A percentile compares a stretch with the other conserved stretches of the same genome.
Conservation (phyloP, 2,329 filamentous ascomycete species). For the Paraphoma sp. region DNA sequence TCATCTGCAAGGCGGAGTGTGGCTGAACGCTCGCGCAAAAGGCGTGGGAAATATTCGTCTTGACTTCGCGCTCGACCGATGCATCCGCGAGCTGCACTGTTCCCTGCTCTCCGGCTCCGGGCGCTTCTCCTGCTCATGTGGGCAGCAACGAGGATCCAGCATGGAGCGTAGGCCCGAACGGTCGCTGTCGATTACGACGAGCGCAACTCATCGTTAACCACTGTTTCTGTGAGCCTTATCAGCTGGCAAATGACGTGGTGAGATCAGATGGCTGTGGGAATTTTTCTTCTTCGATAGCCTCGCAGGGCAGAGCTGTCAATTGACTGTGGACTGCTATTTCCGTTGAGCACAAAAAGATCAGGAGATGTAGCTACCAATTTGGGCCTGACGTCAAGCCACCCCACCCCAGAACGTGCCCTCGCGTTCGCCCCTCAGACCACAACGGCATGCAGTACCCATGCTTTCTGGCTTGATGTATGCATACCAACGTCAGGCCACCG, state of each 20-base stretch:
- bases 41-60: slow-evolving; percentile 10
- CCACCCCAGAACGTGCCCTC: slow-evolving; percentile 4
- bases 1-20: slow-evolving; percentile 14
- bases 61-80: slow-evolving; percentile 31
- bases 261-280: background rate
- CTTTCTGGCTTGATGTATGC: slow-evolving; percentile 5
- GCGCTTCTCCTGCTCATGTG: slow-evolving; percentile 13
- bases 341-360: slow-evolving; percentile 23
- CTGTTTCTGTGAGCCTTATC: background rate
- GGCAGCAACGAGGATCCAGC: slow-evolving; percentile 5
- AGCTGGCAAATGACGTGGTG: background rate
- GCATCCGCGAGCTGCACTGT: slow-evolving; percentile 13
- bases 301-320: background rate
- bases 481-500: slow-evolving; percentile 25
- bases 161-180: background rate
- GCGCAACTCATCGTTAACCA: too few relatives aligned
- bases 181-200: too few relatives aligned
- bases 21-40: slow-evolving; percentile 20
- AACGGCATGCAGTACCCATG: slow-evolving; percentile 12
- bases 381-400: slow-evolving; percentile 27
- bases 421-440: slow-evolving; percentile 34
- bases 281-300: slow-evolving; percentile 8
- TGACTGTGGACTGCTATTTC: slow-evolving; percentile 8
- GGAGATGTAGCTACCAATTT: slow-evolving; percentile 26
- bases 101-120: slow-evolving; percentile 13